Evolutionary conservation across 176 grass and related monocot genomes (phyloP).

Genomic region (Lolium multiflorum): DNA sequence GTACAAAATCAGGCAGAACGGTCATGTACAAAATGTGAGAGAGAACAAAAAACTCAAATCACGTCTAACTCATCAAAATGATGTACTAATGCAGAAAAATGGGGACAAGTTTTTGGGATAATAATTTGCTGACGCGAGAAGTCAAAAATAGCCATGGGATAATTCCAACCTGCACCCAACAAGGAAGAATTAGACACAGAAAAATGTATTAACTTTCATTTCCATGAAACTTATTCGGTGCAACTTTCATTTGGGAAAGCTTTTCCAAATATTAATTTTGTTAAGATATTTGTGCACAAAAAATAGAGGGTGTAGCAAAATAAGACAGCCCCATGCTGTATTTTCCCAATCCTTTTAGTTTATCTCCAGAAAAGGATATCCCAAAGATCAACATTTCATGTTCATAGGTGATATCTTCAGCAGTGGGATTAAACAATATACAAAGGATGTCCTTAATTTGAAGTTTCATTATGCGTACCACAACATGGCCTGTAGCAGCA

Average conservation of each 20-base stretch:
- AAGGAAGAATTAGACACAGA: too few relatives aligned
- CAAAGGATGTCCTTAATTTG: background rate
- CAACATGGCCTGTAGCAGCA: constrained; percentile 62
- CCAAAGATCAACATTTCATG: background rate
- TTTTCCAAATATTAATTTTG: background rate
- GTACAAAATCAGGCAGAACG: background rate
- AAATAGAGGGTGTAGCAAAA: background rate
- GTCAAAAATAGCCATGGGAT: constrained; percentile 90
- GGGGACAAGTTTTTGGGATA: constrained; percentile 60
- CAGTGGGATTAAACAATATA: background rate
- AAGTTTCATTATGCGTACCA: constrained; percentile 45
- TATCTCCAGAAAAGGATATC: background rate
- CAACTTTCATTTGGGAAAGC: background rate
- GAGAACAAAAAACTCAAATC: background rate
- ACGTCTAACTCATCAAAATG: background rate
- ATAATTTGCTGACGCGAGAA: constrained; percentile 68
- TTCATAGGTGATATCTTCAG: background rate
- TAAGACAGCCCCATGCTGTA: background rate
- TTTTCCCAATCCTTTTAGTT: background rate
- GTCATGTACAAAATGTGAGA: background rate
- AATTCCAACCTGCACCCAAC: constrained; percentile 77
- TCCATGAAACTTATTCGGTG: background rate
- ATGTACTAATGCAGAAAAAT: constrained; percentile 50
- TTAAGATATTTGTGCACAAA: background rate
- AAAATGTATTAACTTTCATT: background rate